Conservation (phyloP, 306 rosid species). For the Styphnolobium japonicum region DNA sequence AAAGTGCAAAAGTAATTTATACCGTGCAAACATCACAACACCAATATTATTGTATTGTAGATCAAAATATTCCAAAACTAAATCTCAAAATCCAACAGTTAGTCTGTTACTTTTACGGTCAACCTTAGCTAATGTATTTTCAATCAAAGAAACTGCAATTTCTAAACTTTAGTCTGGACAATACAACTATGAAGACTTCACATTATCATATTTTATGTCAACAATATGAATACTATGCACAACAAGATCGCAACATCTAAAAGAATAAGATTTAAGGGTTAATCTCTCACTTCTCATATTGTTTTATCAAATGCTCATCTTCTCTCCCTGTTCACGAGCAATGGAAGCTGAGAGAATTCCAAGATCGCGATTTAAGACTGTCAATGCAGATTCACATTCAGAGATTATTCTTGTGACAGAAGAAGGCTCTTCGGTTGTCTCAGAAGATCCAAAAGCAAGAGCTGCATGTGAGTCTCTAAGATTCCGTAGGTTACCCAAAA, state of each 20-base stretch:
- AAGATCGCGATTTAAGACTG: conserved; percentile 84
- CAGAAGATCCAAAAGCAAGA: conserved; percentile 83
- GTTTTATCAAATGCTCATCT: conserved; percentile 44
- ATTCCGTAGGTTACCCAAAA: conserved; percentile 80
- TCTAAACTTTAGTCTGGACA: background rate
- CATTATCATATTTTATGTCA: conserved; percentile 1
- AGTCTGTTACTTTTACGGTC: background rate
- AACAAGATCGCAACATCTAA: conserved; percentile 2
- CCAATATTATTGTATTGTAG: background rate
- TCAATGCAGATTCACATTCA: conserved; percentile 84
- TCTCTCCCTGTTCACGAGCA: conserved; percentile 72
- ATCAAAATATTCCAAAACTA: background rate
- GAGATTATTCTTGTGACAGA: conserved; percentile 83
- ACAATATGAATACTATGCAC: conserved; percentile 22
- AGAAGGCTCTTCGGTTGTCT: conserved; percentile 84
- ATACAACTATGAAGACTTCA: background rate
- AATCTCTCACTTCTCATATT: background rate
- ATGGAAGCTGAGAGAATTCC: conserved; percentile 96
- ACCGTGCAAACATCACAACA: background rate
- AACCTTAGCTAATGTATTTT: background rate
- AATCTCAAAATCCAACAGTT: background rate
- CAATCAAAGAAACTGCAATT: background rate
- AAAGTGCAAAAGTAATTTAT: too few species aligned
- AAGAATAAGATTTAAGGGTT: conserved; percentile 6
- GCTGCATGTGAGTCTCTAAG: conserved; percentile 92